phyloP scores from a whole-genome alignment of 2,329 filamentous ascomycete species.

The Chrysoporthe puriensis region DNA sequence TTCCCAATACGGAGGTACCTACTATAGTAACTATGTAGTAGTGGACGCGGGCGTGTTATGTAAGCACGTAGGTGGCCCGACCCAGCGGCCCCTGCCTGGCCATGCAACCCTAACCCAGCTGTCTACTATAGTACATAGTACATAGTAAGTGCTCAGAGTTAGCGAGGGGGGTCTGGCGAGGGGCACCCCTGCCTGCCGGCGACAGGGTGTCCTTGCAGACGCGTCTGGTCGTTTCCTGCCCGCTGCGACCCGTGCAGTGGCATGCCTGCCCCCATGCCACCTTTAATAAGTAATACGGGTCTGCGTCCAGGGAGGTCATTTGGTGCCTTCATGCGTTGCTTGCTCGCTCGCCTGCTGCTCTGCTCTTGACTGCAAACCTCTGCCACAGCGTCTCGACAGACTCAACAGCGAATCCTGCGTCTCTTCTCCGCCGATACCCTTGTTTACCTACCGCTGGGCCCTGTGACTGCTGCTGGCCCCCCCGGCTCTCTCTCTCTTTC shows the following conservation, averaged over 20 bases:
- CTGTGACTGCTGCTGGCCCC: neutral
- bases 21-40: no score
- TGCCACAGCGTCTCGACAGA: slow-evolving; percentile 15
- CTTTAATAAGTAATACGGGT: neutral
- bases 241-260: neutral
- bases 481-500: neutral
- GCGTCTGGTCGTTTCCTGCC: neutral
- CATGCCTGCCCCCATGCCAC: neutral
- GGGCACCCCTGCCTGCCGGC: neutral
- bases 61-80: no score
- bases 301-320: neutral
- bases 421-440: neutral
- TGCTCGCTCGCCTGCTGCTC: neutral
- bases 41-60: no score
- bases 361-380: slow-evolving; percentile 6
- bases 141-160: no score
- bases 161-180: neutral
- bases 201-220: neutral
- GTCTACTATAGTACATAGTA: no score
- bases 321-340: slow-evolving; percentile 2
- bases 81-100: no score
- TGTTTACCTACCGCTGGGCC: neutral
- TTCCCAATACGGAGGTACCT: no score
- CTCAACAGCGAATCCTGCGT: neutral
- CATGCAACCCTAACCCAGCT: no score